These are phyloP conservation scores for Penicillium taxi DNA, from an alignment of 495 filamentous ascomycete species.

Conservation along the genomic window DNA sequence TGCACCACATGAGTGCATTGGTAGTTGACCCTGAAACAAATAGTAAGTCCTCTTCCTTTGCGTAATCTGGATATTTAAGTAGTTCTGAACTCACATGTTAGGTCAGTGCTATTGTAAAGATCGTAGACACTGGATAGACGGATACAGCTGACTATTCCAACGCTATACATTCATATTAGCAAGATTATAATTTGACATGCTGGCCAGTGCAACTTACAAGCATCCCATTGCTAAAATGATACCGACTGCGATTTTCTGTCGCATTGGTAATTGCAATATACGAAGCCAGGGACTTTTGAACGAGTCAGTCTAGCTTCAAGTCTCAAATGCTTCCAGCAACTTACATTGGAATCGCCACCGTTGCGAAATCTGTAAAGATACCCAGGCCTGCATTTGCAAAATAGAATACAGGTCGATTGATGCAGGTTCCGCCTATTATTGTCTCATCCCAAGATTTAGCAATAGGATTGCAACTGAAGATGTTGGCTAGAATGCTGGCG, in stretches of 20 bases:
- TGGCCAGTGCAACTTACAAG: conserved; percentile 16
- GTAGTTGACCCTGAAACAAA: conserved; percentile 20
- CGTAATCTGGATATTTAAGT: not conserved
- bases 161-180: conserved; percentile 10
- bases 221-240: conserved; percentile 24
- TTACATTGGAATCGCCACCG: conserved; percentile 31
- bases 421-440: conserved; percentile 19
- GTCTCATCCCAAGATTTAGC: conserved; percentile 24
- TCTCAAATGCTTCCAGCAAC: conserved; percentile 1
- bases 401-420: conserved; percentile 25
- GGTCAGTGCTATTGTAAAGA: conserved; percentile 17
- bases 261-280: conserved; percentile 24
- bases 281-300: conserved; percentile 27
- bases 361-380: conserved; percentile 32
- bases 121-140: conserved; percentile 20
- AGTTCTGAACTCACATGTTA: conserved; percentile 24
- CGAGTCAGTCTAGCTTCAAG: not conserved
- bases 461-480: conserved; percentile 25
- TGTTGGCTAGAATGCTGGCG: conserved; percentile 28
- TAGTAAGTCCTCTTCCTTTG: not conserved
- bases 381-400: conserved; percentile 31
- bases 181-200: not conserved
- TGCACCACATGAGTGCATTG: conserved; percentile 25
- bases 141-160: conserved; percentile 30
- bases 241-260: conserved; percentile 24